A percentile compares a stretch with the other conserved stretches of the same genome.
Conservation (phyloP, 305 asterid species). For the Monarda citriodora region DNA sequence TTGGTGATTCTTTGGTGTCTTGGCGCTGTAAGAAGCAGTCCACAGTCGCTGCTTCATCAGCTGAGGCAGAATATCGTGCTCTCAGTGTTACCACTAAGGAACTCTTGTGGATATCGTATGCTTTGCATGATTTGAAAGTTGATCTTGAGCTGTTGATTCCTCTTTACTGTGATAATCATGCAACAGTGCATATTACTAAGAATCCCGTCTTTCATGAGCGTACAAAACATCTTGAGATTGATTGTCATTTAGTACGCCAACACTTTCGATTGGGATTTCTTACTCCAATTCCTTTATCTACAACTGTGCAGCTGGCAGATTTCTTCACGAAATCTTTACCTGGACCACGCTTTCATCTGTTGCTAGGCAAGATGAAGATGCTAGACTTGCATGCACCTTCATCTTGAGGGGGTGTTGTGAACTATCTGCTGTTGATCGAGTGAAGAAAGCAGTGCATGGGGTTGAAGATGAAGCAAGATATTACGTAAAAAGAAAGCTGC, state of each 20-base stretch:
- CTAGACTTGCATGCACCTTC: neutral
- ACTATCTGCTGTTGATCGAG: no score
- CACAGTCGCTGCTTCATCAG: neutral
- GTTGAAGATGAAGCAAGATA: no score
- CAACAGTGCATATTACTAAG: neutral
- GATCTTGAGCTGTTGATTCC: no score
- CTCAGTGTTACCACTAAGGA: neutral
- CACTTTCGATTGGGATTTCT: neutral
- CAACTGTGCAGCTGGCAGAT: accelerated
- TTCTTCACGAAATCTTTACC: neutral
- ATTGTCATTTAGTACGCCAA: neutral
- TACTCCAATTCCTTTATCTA: accelerated
- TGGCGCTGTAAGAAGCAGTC: neutral
- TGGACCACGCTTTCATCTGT: neutral
- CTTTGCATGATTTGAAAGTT: no score
- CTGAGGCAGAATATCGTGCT: neutral
- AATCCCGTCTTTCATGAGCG: neutral
- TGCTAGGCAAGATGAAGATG: neutral
- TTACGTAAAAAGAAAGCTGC: no score
- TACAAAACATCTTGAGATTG: neutral
- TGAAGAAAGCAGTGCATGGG: no score
- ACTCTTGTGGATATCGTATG: neutral
- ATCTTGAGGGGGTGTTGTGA: no score
- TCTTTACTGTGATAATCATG: neutral
- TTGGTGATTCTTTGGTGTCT: neutral